phyloP scores from a whole-genome alignment of 768 basidiomycete genomes.

The Kwoniella shandongensis region DNA sequence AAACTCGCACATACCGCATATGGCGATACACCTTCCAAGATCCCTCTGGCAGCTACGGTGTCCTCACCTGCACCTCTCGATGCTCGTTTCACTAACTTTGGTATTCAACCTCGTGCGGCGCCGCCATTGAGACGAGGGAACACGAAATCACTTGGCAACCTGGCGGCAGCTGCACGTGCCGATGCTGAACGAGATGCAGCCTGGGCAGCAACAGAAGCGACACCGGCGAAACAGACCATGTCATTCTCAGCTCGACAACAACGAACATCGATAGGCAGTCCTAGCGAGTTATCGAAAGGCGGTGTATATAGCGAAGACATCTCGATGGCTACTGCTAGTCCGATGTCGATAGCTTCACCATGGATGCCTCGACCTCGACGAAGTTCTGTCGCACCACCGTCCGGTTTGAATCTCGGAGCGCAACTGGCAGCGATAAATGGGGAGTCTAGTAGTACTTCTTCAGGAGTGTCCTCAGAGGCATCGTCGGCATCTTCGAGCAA shows the following conservation, averaged over 20 bases:
- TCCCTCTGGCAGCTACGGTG: conserved; percentile 28
- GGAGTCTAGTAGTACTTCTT: too few species aligned
- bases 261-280: conserved; percentile 45
- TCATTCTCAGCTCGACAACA: conserved; percentile 19
- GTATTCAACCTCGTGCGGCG: conserved; percentile 6
- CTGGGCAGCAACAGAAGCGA: conserved; percentile 20
- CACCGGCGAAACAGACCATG: conserved; percentile 39
- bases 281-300: conserved; percentile 28
- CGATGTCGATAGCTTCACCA: conserved; percentile 22
- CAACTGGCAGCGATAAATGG: too few species aligned
- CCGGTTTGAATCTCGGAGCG: neutral
- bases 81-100: conserved; percentile 9
- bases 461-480: too few species aligned
- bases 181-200: conserved; percentile 27
- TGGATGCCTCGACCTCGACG: conserved; percentile 24
- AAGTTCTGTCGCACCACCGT: conserved; percentile 13
- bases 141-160: conserved; percentile 45
- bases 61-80: conserved; percentile 23
- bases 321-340: conserved; percentile 36
- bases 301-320: conserved; percentile 37
- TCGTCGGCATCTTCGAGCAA: conserved; percentile 8
- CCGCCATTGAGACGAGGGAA: conserved; percentile 34
- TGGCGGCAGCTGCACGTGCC: conserved; percentile 27
- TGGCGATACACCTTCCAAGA: conserved; percentile 49
- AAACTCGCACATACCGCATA: conserved; percentile 29